These are phyloP conservation scores for Dictyostelium intermedium DNA, from an alignment of 78 protist species.

Conservation along the genomic window DNA sequence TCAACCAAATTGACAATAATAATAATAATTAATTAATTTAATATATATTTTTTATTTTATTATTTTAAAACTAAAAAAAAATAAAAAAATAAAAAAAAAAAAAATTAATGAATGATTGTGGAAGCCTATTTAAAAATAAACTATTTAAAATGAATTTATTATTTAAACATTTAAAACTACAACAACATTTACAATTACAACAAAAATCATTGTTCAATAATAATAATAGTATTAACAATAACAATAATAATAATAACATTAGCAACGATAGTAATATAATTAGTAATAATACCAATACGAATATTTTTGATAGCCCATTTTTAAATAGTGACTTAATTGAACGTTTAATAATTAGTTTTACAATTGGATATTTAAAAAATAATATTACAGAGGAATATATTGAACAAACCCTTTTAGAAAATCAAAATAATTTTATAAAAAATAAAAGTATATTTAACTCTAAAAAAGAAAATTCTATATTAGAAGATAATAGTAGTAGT, in stretches of 20 bases:
- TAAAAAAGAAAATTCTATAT: no score
- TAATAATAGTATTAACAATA: background rate
- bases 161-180: background rate
- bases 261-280: background rate
- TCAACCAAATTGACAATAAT: background rate
- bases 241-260: background rate
- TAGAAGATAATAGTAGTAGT: background rate
- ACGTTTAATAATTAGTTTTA: background rate
- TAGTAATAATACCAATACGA: background rate
- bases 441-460: background rate
- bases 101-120: background rate
- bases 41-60: background rate
- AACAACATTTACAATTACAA: background rate
- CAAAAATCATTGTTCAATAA: background rate
- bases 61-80: background rate
- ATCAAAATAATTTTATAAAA: background rate
- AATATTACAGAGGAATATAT: background rate
- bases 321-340: background rate
- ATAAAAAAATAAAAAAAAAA: background rate
- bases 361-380: background rate
- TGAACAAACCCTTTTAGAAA: background rate
- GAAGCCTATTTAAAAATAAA: background rate
- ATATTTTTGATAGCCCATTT: background rate
- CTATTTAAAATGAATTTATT: background rate
- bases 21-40: slow-evolving; percentile 4